Conservation (phyloP, 306 rosid genomes). For the Vigna radiata region DNA sequence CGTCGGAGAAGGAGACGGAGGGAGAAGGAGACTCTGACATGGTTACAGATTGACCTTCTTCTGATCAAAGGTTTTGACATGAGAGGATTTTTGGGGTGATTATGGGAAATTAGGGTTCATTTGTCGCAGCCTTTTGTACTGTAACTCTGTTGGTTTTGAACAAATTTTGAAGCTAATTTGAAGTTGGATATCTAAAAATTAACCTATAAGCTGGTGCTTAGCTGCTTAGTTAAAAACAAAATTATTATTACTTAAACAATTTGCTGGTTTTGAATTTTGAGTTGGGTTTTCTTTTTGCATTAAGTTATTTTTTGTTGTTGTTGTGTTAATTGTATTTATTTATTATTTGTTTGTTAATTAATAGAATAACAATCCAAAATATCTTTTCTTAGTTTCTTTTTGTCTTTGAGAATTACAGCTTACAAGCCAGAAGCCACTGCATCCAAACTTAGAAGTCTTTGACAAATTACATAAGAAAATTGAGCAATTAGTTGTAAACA, state of each 20-base stretch:
- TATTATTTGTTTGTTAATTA: too few species aligned
- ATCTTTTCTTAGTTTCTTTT: too few species aligned
- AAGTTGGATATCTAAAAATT: conserved; percentile 15
- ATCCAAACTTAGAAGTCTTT: too few species aligned
- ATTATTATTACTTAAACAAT: background rate
- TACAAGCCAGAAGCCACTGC: too few species aligned
- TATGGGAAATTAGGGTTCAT: background rate
- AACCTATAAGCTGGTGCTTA: background rate
- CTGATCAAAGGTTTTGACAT: background rate
- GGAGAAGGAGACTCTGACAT: background rate
- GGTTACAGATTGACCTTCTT: background rate
- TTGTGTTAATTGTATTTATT: too few species aligned
- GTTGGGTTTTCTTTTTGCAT: too few species aligned
- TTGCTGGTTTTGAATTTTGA: too few species aligned
- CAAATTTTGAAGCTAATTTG: conserved; percentile 8
- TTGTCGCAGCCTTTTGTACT: background rate
- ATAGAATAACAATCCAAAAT: too few species aligned
- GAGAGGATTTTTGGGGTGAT: background rate
- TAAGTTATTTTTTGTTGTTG: too few species aligned
- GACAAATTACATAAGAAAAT: too few species aligned
- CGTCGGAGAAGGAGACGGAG: background rate
- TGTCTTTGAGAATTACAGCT: too few species aligned
- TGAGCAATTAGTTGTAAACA: too few species aligned
- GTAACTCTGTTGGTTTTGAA: background rate
- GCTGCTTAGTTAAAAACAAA: background rate